Conservation (phyloP, 768 basidiomycete genomes). For the Butyriboletus loyo region DNA sequence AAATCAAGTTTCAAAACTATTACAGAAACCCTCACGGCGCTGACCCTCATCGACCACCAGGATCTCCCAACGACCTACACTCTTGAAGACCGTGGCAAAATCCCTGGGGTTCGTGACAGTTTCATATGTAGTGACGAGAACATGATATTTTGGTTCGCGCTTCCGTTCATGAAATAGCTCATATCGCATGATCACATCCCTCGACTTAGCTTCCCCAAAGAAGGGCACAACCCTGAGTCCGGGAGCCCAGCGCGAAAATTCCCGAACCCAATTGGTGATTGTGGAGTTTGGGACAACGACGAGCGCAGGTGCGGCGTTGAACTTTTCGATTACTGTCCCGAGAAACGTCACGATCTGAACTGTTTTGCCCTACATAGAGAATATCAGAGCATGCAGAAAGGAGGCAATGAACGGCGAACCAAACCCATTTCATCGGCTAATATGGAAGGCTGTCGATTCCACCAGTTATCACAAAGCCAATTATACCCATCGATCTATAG, state of each 20-base stretch:
- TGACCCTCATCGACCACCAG: conserved; percentile 93
- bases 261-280: conserved; percentile 92
- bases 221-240: conserved; percentile 77
- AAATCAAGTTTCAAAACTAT: not conserved
- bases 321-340: conserved; percentile 55
- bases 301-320: conserved; percentile 71
- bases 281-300: conserved; percentile 97
- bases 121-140: conserved; percentile 92
- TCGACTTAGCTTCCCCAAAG: conserved; percentile 74
- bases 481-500: conserved; percentile 73
- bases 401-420: conserved; percentile 38
- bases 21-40: conserved; percentile 54
- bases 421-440: conserved; percentile 98
- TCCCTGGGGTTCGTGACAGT: conserved; percentile 68
- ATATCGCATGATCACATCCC: conserved; percentile 76
- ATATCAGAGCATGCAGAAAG: conserved; percentile 4
- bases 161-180: conserved; percentile 67
- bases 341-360: conserved; percentile 89
- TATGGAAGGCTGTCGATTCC: conserved; percentile 79
- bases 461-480: conserved; percentile 88
- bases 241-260: conserved; percentile 79
- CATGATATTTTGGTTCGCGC: conserved; percentile 72
- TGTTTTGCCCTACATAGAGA: conserved; percentile 70
- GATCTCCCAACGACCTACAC: conserved; percentile 88
- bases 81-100: conserved; percentile 72